Evolutionary conservation across 2,329 filamentous ascomycete genomes (phyloP), one percentile per base, ranked within the genome.

Genomic region (Clarireedia monteithiana): DNA sequence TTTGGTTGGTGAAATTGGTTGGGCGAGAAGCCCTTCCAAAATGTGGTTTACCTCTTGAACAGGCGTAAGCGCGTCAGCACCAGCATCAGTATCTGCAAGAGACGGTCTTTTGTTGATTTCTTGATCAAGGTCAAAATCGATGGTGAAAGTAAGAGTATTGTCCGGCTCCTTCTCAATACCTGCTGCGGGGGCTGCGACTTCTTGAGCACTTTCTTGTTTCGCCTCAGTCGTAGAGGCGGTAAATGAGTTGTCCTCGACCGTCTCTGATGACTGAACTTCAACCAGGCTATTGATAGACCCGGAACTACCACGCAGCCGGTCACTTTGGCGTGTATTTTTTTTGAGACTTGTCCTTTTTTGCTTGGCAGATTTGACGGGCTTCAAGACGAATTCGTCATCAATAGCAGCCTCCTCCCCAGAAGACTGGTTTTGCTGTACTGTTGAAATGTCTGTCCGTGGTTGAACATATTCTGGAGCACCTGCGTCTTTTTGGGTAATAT

Each of bases 311-410:
- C 27, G 44, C 15, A 55, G 9, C 34, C 46, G 36, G 36, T 55
- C 46, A 15, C 52, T 50, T 36, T 34, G 47, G 38, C 52, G 52
- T 42, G 46, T 44, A 17, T 45, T 55, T 44, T 46, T 34, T 17
- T 36, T 34, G 20, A 34, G 50, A 27, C 52, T 50, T 26, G 26
- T 14, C 42, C 38, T 55, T 17, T 24, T 53, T 17, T 44, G 36
- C 46, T 55, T 55, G 26, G n/a, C 30, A 17, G n/a, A 5, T 50
- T 5, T 50, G 10, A 7, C 10, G 17, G 46, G 9, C 17, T 50
- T 42, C 34, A 27, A 26, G 5, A 38, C 26, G 20, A 24, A 20
- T 14, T 27, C 4, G 0, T 39, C 15, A 17, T 48, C 27, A 10
- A 30, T 30, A 30, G 27, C 27, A 30, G 10, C 7, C 27, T 30